Percentiles rank a stretch among this genome's conserved stretches.
Evolutionary conservation across 352 stramenopile genomes (phyloP).

Genomic region (Globisporangium middletonii): DNA sequence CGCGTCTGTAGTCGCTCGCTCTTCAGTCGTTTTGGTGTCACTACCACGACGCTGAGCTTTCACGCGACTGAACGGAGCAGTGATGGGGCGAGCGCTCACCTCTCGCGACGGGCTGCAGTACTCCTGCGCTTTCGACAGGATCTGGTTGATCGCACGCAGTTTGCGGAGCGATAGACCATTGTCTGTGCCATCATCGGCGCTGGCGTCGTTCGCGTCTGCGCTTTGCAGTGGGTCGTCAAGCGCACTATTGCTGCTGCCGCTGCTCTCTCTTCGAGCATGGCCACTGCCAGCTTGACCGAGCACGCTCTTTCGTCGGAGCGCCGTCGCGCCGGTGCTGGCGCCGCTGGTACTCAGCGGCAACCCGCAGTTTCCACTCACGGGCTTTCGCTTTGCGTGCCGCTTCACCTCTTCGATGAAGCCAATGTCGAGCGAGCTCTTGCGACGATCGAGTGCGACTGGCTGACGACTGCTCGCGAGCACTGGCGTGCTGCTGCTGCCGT

Average conservation of each 20-base stretch:
- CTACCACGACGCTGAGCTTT: background rate
- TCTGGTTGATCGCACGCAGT: slow-evolving; percentile 55
- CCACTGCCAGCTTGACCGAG: background rate
- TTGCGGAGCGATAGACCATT: slow-evolving; percentile 25
- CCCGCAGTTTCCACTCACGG: slow-evolving; percentile 6
- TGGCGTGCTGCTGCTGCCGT: slow-evolving; percentile 2
- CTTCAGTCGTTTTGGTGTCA: too few relatives aligned
- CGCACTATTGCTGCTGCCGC: background rate
- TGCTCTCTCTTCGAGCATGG: background rate
- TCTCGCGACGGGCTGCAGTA: slow-evolving; percentile 13
- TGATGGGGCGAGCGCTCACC: slow-evolving; percentile 2
- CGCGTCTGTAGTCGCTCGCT: background rate
- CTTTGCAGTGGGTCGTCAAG: background rate
- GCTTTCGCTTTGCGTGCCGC: slow-evolving; percentile 21
- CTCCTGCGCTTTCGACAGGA: slow-evolving; percentile 43
- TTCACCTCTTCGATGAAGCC: slow-evolving; percentile 45
- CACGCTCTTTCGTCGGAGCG: background rate
- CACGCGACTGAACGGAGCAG: background rate
- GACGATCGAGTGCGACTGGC: slow-evolving; percentile 2
- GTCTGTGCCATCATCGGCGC: background rate
- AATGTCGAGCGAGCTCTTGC: slow-evolving; percentile 40
- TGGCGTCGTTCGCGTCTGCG: too few relatives aligned
- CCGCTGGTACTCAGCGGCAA: background rate
- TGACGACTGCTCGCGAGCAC: background rate
- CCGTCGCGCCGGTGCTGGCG: background rate